Evolutionary conservation across 805 yeast species (phyloP).

Genomic region (Sugiyamaella qingdaonensis): DNA sequence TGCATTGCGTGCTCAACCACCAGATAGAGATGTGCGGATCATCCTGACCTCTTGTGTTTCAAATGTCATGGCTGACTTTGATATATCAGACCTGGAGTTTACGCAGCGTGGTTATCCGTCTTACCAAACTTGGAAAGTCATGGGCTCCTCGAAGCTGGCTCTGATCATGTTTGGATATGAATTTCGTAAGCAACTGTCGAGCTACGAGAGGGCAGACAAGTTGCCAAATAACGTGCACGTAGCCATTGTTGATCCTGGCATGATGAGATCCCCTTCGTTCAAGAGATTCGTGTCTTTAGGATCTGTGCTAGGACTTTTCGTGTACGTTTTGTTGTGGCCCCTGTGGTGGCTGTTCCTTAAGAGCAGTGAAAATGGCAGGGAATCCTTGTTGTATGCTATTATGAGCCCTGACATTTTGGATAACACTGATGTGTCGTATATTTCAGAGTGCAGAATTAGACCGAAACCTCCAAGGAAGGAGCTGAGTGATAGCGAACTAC

Average conservation of each 20-base stretch:
- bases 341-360: constrained; percentile 78
- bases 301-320: constrained; percentile 53
- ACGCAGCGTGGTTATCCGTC: constrained; percentile 53
- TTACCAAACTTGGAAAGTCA: constrained; percentile 64
- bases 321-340: constrained; percentile 72
- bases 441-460: constrained; percentile 65
- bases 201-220: constrained; percentile 59
- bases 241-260: constrained; percentile 83
- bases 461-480: constrained; percentile 54
- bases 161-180: constrained; percentile 73
- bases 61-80: constrained; percentile 68
- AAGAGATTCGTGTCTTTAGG: constrained; percentile 78
- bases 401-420: constrained; percentile 66
- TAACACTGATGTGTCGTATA: constrained; percentile 60
- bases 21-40: constrained; percentile 89
- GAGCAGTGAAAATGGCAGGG: constrained; percentile 73
- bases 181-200: constrained; percentile 61
- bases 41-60: constrained; percentile 73
- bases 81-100: constrained; percentile 62
- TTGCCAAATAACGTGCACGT: constrained; percentile 67
- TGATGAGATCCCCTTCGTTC: constrained; percentile 83
- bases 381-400: constrained; percentile 64
- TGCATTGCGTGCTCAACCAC: constrained; percentile 80
- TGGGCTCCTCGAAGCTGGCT: constrained; percentile 78
- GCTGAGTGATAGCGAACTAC: constrained; percentile 56